Conservation (phyloP, 2,329 filamentous ascomycete genomes). For the Alternaria postmessia region DNA sequence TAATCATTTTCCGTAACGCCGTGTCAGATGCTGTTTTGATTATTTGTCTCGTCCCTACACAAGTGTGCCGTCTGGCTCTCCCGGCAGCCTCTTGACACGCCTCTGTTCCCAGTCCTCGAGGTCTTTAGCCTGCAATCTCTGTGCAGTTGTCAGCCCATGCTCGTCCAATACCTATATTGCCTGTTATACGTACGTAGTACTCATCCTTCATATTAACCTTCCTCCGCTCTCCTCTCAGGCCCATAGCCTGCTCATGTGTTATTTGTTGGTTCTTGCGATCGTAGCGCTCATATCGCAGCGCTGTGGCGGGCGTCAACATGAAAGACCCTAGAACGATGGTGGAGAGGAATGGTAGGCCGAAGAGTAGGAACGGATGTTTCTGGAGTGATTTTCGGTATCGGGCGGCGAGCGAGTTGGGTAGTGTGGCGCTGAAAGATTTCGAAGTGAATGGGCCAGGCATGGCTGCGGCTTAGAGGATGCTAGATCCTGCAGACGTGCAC, state of each 20-base stretch:
- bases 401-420: conserved; percentile 70
- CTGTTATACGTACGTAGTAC: conserved; percentile 74
- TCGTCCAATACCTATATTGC: background rate
- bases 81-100: conserved; percentile 85
- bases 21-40: conserved; percentile 1
- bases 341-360: conserved; percentile 89
- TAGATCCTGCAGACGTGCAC: background rate
- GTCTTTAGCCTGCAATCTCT: conserved; percentile 87
- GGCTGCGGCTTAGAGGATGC: conserved; percentile 5
- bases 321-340: conserved; percentile 94
- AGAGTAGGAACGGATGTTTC: conserved; percentile 86
- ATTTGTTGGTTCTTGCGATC: conserved; percentile 89
- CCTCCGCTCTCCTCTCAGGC: conserved; percentile 73
- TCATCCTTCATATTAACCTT: conserved; percentile 84
- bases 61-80: conserved; percentile 86
- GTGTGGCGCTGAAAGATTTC: conserved; percentile 64
- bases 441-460: conserved; percentile 70
- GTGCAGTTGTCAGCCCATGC: conserved; percentile 26
- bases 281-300: conserved; percentile 90
- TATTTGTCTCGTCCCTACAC: conserved; percentile 25
- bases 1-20: conserved; percentile 2
- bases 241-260: conserved; percentile 84
- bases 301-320: conserved; percentile 91
- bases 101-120: conserved; percentile 97
- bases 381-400: conserved; percentile 78